Evolutionary conservation across 2,329 filamentous ascomycete genomes (phyloP).

Genomic region (Penicillium crustosum): DNA sequence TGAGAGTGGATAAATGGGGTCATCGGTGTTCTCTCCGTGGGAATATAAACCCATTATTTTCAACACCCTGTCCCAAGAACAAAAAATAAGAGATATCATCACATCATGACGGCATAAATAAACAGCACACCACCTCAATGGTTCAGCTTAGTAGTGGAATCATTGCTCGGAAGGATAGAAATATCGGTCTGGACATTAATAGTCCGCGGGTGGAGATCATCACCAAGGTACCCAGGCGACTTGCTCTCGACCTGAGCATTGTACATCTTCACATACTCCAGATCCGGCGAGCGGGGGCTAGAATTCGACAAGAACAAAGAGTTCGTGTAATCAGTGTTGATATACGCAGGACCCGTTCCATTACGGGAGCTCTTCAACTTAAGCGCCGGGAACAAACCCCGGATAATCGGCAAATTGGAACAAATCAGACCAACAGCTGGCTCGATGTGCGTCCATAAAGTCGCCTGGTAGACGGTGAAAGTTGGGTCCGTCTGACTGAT

Average conservation of each 20-base stretch:
- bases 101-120: slow-evolving; percentile 16
- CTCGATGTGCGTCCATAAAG: slow-evolving; percentile 39
- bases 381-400: slow-evolving; percentile 34
- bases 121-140: neutral
- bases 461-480: slow-evolving; percentile 37
- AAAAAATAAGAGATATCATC: slow-evolving; percentile 10
- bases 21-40: neutral
- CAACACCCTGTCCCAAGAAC: neutral
- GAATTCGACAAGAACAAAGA: slow-evolving; percentile 26
- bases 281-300: slow-evolving; percentile 26
- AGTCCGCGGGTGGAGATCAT: slow-evolving; percentile 19
- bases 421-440: slow-evolving; percentile 37
- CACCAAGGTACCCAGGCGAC: slow-evolving; percentile 11
- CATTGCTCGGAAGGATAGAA: slow-evolving; percentile 26
- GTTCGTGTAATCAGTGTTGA: slow-evolving; percentile 28
- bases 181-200: slow-evolving; percentile 36
- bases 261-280: slow-evolving; percentile 32
- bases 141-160: slow-evolving; percentile 13
- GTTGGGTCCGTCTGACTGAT: slow-evolving; percentile 31
- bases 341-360: slow-evolving; percentile 24
- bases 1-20: neutral
- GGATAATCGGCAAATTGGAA: slow-evolving; percentile 37
- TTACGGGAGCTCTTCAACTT: slow-evolving; percentile 27
- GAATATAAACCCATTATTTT: neutral
- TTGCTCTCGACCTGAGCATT: slow-evolving; percentile 17